Conservation (phyloP, 1,284 basidiomycete species). For the Phellopilus nigrolimitatus region DNA sequence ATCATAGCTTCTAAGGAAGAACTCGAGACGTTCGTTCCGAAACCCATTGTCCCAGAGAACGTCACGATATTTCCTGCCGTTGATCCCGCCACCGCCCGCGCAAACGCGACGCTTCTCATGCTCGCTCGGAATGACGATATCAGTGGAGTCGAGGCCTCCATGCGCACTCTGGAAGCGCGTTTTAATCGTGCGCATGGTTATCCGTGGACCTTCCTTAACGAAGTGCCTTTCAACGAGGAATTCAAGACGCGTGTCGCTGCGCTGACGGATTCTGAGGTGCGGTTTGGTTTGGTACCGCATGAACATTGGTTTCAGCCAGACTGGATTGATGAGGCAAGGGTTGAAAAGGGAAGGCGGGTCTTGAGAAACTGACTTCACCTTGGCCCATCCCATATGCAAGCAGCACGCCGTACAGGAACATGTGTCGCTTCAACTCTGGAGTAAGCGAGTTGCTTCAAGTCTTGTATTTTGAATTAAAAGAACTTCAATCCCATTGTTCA, state of each 20-base stretch:
- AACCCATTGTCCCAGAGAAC: not conserved
- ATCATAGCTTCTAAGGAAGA: not conserved
- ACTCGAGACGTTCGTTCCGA: not conserved
- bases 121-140: slow-evolving; percentile 41
- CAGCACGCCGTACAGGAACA: slow-evolving; percentile 27
- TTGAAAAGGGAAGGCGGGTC: slow-evolving; percentile 40
- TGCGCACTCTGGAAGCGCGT: slow-evolving; percentile 26
- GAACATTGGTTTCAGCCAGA: slow-evolving; percentile 51
- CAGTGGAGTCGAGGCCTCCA: slow-evolving; percentile 32
- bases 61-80: slow-evolving; percentile 12
- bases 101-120: slow-evolving; percentile 43
- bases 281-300: slow-evolving; percentile 52
- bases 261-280: slow-evolving; percentile 33
- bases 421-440: slow-evolving; percentile 53
- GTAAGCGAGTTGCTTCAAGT: slow-evolving; percentile 28
- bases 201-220: slow-evolving; percentile 37
- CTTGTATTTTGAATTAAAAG: not conserved
- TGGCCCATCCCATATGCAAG: slow-evolving; percentile 14
- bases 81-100: slow-evolving; percentile 21
- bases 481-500: slow-evolving; percentile 18
- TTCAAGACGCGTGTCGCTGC: slow-evolving; percentile 33
- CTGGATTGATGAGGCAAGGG: slow-evolving; percentile 60
- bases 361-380: not conserved
- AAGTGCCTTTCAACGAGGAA: slow-evolving; percentile 41
- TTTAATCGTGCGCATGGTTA: slow-evolving; percentile 25